These are phyloP conservation scores for Phialophora chinensis DNA, from an alignment of 2,329 filamentous ascomycete genomes.

Conservation along the genomic window DNA sequence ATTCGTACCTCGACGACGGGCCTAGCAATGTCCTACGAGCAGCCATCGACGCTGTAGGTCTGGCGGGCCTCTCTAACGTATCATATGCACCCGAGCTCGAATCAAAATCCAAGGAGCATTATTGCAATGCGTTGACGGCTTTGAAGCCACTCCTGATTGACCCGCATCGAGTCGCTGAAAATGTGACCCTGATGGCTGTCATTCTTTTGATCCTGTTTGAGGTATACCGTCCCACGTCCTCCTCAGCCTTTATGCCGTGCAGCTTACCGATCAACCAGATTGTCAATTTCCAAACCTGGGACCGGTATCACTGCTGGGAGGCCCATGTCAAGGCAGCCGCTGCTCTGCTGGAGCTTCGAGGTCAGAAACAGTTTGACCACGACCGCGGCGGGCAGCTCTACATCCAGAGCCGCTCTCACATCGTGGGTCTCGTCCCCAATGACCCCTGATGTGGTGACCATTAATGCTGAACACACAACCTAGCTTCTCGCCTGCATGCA, in stretches of 20 bases:
- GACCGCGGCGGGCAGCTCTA: constrained; percentile 31
- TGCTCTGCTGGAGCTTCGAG: constrained; percentile 36
- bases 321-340: constrained; percentile 33
- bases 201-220: constrained; percentile 48
- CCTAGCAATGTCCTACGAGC: constrained; percentile 12
- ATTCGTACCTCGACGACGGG: constrained; percentile 10
- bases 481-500: constrained; percentile 27
- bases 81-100: constrained; percentile 1
- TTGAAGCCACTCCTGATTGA: constrained; percentile 52
- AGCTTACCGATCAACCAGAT: constrained; percentile 12
- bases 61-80: constrained; percentile 20
- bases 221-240: constrained; percentile 21
- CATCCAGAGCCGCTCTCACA: constrained; percentile 36
- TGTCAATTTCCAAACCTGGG: constrained; percentile 21
- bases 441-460: background rate
- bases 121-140: constrained; percentile 52
- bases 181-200: constrained; percentile 48
- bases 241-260: background rate
- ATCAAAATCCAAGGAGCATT: constrained; percentile 17
- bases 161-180: constrained; percentile 43
- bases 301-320: constrained; percentile 20
- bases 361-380: constrained; percentile 28
- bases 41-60: constrained; percentile 20
- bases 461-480: background rate
- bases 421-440: constrained; percentile 19